phyloP scores from a whole-genome alignment of 352 stramenopile genomes.

The Pythium aquatile region DNA sequence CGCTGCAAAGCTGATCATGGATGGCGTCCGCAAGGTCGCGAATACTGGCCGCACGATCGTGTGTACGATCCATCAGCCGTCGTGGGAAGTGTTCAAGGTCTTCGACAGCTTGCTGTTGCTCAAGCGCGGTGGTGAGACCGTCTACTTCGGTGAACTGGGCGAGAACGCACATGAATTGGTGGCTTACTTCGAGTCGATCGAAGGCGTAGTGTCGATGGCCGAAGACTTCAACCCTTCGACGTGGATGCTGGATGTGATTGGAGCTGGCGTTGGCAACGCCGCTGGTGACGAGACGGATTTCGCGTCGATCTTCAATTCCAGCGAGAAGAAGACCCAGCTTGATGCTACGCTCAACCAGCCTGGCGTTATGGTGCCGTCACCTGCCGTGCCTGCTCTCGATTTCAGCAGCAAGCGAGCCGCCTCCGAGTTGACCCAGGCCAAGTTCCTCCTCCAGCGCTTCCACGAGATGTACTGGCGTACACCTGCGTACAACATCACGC shows the following conservation, averaged over 20 bases:
- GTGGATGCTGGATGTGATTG: slow-evolving; percentile 42
- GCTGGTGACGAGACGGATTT: slow-evolving; percentile 4
- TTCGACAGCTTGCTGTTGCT: slow-evolving; percentile 29
- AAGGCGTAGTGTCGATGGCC: slow-evolving; percentile 33
- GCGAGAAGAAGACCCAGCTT: slow-evolving; percentile 2
- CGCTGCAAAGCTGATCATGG: slow-evolving; percentile 73
- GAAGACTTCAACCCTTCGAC: slow-evolving; percentile 42
- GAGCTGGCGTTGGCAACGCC: slow-evolving; percentile 42
- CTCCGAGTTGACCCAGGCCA: slow-evolving; percentile 11
- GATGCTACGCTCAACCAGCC: slow-evolving; percentile 5
- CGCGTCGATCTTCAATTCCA: slow-evolving; percentile 13
- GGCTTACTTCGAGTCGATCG: slow-evolving; percentile 55
- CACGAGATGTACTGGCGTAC: slow-evolving; percentile 28
- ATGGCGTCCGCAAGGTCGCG: slow-evolving; percentile 79
- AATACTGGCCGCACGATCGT: slow-evolving; percentile 30
- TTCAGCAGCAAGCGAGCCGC: slow-evolving; percentile 24
- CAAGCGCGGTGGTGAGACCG: slow-evolving; percentile 27
- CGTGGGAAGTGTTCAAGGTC: slow-evolving; percentile 27
- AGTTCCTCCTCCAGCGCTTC: slow-evolving; percentile 23
- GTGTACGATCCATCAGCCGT: slow-evolving; percentile 33
- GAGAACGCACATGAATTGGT: slow-evolving; percentile 28
- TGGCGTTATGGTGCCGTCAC: slow-evolving; percentile 1
- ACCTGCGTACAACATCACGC: slow-evolving; percentile 69
- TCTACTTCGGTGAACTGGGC: slow-evolving; percentile 28
- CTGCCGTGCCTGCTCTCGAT: slow-evolving; percentile 6